Base-by-base conservation (phyloP, 371 early-diverging fungal genomes). In the Blakeslea trispora region DNA sequence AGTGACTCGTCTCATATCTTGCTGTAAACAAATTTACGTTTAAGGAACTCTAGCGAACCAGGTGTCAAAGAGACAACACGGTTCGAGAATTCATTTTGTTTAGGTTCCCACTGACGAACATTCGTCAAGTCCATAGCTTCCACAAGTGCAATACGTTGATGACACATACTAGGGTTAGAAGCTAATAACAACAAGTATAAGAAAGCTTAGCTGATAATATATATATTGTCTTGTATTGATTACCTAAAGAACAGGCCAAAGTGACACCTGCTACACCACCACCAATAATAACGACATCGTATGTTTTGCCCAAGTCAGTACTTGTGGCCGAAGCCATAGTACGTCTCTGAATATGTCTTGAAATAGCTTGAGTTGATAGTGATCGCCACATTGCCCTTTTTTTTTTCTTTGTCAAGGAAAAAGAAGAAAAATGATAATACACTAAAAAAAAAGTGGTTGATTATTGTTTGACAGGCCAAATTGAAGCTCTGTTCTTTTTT, bases 221-320 rank as follows among this genome's bases (percentile, higher is more conserved):
- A n/a, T n/a, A n/a, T n/a, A n/a, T n/a, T 35, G 15, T 64, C 52
- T 44, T 0, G 3, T 42, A 37, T 34, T 40, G 42, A 6, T 56
- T 79, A 91, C 91, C 87, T 39, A 96, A 78, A 13, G 88, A 85
- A 56, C 86, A 86, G 10, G 95, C 95, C 23, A 94, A 73, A 9
- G 94, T 89, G 15, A 85, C 86, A 32, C 97, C 97, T 22, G 92
- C 88, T 22, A 92, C 86, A n/a, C 97, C 97, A 41, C 93, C 95
- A 18, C 97, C 97, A n/a, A 96, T 89, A 67, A 96, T 90, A 28
- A 88, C 89, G 10, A 90, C 74, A 55, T 91, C 92, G 51, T 88
- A 91, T 6, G 72, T 66, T 51, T 81, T 65, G 22, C 69, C 58
- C n/a, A 69, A 28, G 39, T 63, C 57, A 2, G 8, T 9, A 17